A percentile compares a stretch with the other conserved stretches of the same genome.
Conservation (phyloP, 2,329 filamentous ascomycete species). For the Escovopsis weberi region DNA sequence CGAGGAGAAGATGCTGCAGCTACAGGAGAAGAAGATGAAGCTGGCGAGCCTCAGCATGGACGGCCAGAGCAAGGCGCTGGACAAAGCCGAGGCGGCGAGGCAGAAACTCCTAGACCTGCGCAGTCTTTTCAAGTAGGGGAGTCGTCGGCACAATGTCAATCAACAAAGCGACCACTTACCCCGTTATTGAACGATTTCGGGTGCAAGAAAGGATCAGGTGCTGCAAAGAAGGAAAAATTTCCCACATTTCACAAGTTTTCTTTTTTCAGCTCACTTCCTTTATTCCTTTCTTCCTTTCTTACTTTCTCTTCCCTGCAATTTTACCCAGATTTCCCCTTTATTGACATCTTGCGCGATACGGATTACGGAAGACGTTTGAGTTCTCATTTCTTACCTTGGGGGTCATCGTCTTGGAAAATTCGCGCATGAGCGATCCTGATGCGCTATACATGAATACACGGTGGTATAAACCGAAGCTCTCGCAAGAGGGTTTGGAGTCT, state of each 20-base stretch:
- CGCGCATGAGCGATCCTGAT: background rate
- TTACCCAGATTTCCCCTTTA: no score
- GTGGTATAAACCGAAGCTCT: slow-evolving; percentile 11
- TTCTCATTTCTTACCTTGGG: background rate
- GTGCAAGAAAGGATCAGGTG: background rate
- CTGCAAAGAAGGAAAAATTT: background rate
- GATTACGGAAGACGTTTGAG: background rate
- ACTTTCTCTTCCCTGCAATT: background rate
- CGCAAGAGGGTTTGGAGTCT: slow-evolving; percentile 15
- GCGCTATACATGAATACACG: slow-evolving; percentile 1
- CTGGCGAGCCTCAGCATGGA: slow-evolving; percentile 80
- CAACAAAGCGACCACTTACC: background rate
- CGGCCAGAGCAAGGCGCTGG: slow-evolving; percentile 35
- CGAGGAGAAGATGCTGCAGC: slow-evolving; percentile 79
- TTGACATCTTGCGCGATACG: background rate
- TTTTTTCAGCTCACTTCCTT: background rate
- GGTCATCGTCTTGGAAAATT: background rate
- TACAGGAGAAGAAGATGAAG: slow-evolving; percentile 88
- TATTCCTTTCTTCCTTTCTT: background rate
- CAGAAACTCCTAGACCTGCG: slow-evolving; percentile 45
- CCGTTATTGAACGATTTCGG: background rate
- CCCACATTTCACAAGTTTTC: background rate
- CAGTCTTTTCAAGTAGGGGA: slow-evolving; percentile 38
- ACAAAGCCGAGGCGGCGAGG: slow-evolving; percentile 42
- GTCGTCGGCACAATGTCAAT: background rate